Percentiles rank a stretch among this genome's conserved stretches.
Conservation (phyloP, 257 asterid species). For the Solanum stenotomum region DNA sequence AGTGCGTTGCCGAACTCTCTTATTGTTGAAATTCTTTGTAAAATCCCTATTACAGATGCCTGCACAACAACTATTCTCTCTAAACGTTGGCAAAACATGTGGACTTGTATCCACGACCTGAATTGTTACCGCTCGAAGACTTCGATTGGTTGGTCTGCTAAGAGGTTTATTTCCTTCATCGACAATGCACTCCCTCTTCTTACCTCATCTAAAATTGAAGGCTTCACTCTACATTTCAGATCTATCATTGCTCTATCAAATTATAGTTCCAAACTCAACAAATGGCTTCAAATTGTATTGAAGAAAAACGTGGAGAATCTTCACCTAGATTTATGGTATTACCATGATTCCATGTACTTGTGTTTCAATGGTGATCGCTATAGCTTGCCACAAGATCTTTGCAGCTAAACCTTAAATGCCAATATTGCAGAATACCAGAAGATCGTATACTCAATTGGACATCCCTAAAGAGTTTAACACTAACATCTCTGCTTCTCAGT, state of each 20-base stretch:
- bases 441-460: not conserved
- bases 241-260: not conserved
- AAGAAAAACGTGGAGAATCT: not conserved
- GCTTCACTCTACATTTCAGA: not conserved
- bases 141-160: not conserved
- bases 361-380: not conserved
- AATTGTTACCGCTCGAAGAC: not conserved
- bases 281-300: not conserved
- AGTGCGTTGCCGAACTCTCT: no score
- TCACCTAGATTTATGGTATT: not conserved
- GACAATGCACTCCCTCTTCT: not conserved
- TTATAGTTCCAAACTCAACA: not conserved
- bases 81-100: no score
- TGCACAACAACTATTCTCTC: no score
- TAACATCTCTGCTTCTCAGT: not conserved
- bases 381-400: not conserved
- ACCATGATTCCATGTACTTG: no score
- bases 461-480: not conserved
- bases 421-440: not conserved
- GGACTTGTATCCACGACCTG: no score
- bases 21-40: no score
- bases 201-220: not conserved
- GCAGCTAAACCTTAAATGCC: not conserved
- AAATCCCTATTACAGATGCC: no score
- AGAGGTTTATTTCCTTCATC: not conserved